Conservation (phyloP, 495 filamentous ascomycete genomes). For the Wilcoxina mikolae region DNA sequence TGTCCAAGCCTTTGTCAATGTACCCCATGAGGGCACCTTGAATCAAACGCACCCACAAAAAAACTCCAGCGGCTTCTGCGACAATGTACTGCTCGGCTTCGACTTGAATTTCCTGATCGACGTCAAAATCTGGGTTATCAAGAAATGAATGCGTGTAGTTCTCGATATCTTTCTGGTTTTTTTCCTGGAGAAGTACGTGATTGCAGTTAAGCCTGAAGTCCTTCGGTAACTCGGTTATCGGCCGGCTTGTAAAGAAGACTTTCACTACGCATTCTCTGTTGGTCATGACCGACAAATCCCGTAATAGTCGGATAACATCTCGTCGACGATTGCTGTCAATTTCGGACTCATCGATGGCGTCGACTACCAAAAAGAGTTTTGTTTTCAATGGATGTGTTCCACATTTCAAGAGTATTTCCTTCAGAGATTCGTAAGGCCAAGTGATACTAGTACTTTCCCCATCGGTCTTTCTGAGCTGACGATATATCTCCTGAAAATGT, state of each 20-base stretch:
- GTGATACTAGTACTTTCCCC: background rate
- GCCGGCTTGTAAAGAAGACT: slow-evolving; percentile 2
- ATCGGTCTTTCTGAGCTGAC: background rate
- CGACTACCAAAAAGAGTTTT: slow-evolving; percentile 1
- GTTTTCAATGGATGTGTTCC: background rate
- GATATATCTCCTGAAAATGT: slow-evolving; percentile 2
- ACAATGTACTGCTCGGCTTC: slow-evolving; percentile 2
- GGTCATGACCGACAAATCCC: background rate
- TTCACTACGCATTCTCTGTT: background rate
- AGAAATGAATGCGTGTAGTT: background rate
- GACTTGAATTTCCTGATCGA: background rate
- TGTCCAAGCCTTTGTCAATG: background rate
- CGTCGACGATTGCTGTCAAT: background rate
- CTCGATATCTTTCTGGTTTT: background rate
- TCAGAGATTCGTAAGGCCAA: background rate
- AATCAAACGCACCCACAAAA: slow-evolving; percentile 19
- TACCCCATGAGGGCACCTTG: slow-evolving; percentile 8
- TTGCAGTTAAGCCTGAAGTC: background rate
- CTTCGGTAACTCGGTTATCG: background rate
- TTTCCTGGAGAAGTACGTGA: background rate
- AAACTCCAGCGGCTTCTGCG: slow-evolving; percentile 13
- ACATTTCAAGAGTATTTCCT: background rate
- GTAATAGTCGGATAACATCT: background rate
- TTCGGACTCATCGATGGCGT: slow-evolving; percentile 1
- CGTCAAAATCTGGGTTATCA: background rate